A percentile compares a stretch with the other conserved stretches of the same genome.
phyloP scores from a whole-genome alignment of 495 filamentous ascomycete species.

The Clohesyomyces aquaticus region DNA sequence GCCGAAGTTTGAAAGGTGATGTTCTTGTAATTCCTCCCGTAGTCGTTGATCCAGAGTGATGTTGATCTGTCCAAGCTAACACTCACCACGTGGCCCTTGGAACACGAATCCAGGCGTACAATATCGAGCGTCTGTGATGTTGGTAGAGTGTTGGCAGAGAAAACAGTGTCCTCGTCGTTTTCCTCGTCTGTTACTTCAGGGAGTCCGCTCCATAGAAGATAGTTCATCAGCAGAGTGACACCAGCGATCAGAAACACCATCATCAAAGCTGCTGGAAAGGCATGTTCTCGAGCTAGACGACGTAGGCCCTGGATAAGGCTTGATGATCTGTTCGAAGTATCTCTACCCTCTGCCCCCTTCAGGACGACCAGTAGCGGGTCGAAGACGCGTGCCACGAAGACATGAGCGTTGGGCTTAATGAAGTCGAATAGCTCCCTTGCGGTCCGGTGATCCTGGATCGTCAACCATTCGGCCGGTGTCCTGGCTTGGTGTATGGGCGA shows the following conservation, averaged over 20 bases:
- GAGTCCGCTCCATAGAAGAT: constrained; percentile 61
- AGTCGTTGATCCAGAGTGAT: constrained; percentile 56
- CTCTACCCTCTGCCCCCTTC: constrained; percentile 62
- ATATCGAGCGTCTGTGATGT: constrained; percentile 67
- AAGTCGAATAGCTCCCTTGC: constrained; percentile 70
- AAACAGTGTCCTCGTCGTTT: constrained; percentile 53
- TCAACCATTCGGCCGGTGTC: constrained; percentile 70
- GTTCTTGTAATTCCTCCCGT: constrained; percentile 42
- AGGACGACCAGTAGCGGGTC: constrained; percentile 69
- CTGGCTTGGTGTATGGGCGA: constrained; percentile 67
- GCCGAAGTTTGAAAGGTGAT: constrained; percentile 48
- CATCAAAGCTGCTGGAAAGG: constrained; percentile 58
- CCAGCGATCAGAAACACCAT: constrained; percentile 59
- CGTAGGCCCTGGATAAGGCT: constrained; percentile 57
- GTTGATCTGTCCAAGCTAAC: constrained; percentile 67
- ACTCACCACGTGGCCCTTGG: constrained; percentile 64
- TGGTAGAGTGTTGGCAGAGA: constrained; percentile 62
- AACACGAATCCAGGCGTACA: constrained; percentile 59
- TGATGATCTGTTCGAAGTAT: constrained; percentile 43
- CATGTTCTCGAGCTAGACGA: constrained; percentile 61
- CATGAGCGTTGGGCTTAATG: constrained; percentile 66
- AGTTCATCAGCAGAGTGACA: constrained; percentile 67
- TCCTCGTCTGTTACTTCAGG: constrained; percentile 42
- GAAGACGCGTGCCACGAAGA: constrained; percentile 69
- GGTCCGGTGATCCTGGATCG: constrained; percentile 73